Evolutionary conservation across 139 green algal species (phyloP).

Genomic region (Chlorella sp.): DNA sequence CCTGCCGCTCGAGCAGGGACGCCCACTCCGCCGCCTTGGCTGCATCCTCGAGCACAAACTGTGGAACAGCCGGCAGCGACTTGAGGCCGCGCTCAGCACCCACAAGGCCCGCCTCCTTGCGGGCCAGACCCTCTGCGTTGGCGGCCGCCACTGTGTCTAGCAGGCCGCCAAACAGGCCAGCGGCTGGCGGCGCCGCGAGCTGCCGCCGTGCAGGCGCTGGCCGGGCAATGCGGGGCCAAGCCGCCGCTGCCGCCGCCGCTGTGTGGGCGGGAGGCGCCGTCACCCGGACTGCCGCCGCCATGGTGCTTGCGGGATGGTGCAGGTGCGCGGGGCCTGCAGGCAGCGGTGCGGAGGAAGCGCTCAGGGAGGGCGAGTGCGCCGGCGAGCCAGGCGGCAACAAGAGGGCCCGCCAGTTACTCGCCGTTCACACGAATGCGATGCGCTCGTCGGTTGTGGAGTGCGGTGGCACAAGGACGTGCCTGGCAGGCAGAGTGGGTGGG

Average conservation of each 20-base stretch:
- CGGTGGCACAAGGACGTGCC: too few species aligned
- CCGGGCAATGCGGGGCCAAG: neutral
- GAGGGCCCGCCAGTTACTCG: too few species aligned
- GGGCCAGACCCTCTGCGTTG: neutral
- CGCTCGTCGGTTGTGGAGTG: too few species aligned
- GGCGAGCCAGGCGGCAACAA: too few species aligned
- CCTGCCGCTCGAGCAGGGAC: neutral
- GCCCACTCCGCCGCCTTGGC: neutral
- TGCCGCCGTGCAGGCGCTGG: neutral
- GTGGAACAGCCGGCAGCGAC: neutral
- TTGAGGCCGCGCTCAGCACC: neutral
- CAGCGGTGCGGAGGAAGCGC: neutral
- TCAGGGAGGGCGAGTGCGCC: too few species aligned
- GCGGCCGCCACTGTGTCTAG: neutral
- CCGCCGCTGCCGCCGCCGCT: neutral
- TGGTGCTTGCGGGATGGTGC: neutral
- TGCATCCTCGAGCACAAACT: neutral
- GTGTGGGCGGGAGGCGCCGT: neutral
- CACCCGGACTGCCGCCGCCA: neutral
- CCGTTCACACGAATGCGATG: too few species aligned
- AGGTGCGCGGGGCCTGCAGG: neutral
- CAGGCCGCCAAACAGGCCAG: neutral
- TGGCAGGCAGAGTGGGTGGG: too few species aligned
- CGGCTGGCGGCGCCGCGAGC: neutral
- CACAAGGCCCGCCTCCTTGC: neutral